A percentile compares a stretch with the other conserved stretches of the same genome.
phyloP scores from a whole-genome alignment of 805 yeast genomes.

The Priceomyces melissophilus region DNA sequence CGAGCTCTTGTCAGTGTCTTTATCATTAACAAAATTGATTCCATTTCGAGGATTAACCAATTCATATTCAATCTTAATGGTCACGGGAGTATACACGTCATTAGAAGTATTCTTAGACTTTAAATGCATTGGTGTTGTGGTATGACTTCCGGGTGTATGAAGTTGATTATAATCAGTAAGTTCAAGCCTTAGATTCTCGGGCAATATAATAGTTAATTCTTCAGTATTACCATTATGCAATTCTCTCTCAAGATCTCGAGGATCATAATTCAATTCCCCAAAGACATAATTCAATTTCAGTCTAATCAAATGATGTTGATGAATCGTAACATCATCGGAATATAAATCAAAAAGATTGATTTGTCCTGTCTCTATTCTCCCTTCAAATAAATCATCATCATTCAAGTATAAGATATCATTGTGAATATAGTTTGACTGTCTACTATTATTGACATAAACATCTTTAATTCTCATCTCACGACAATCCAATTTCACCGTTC shows the following conservation, averaged over 20 bases:
- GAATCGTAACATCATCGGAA: constrained; percentile 36
- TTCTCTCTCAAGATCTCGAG: constrained; percentile 15
- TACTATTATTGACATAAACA: constrained; percentile 57
- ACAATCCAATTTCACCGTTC: constrained; percentile 69
- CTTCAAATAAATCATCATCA: constrained; percentile 27
- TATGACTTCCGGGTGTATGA: constrained; percentile 27
- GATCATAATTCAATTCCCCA: constrained; percentile 42
- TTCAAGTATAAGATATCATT: constrained; percentile 49
- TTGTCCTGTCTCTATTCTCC: constrained; percentile 18
- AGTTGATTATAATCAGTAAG: constrained; percentile 26
- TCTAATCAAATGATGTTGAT: constrained; percentile 59
- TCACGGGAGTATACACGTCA: constrained; percentile 64
- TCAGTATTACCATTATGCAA: constrained; percentile 46
- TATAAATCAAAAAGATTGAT: constrained; percentile 42
- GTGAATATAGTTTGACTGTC: constrained; percentile 52
- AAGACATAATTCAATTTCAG: constrained; percentile 52
- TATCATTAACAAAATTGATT: constrained; percentile 66
- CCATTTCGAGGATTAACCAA: constrained; percentile 70
- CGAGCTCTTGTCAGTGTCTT: constrained; percentile 41
- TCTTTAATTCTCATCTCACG: constrained; percentile 65
- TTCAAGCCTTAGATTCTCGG: constrained; percentile 61
- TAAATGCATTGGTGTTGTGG: constrained; percentile 36
- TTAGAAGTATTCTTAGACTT: constrained; percentile 31
- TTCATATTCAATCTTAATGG: constrained; percentile 63
- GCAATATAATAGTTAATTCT: constrained; percentile 61